Percentiles rank a stretch among this genome's conserved stretches.
phyloP scores from a whole-genome alignment of 192 early-diverging fungal species.

The Gryganskiella cystojenkinii region DNA sequence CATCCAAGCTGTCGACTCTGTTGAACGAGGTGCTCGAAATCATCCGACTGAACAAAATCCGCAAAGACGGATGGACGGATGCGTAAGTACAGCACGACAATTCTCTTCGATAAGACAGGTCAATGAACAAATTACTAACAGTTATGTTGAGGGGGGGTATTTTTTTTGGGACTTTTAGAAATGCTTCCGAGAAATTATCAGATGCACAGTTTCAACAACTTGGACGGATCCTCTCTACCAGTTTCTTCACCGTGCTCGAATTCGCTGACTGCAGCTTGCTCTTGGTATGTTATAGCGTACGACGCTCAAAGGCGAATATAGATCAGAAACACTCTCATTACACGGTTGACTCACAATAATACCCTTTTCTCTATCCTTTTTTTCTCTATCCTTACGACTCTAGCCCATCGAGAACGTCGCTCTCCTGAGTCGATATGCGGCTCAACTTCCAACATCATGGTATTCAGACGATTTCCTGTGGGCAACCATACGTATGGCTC shows the following conservation, averaged over 20 bases:
- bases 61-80: constrained; percentile 33
- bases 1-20: constrained; percentile 40
- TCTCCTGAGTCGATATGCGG: constrained; percentile 29
- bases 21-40: constrained; percentile 38
- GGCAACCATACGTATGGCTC: constrained; percentile 29
- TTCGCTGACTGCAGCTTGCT: constrained; percentile 26
- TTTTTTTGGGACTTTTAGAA: not conserved
- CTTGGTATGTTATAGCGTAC: constrained; percentile 18
- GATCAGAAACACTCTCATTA: not conserved
- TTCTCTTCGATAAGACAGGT: no score
- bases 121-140: no score
- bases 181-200: constrained; percentile 18
- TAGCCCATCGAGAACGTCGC: constrained; percentile 37
- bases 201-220: constrained; percentile 41
- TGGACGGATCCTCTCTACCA: constrained; percentile 34
- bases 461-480: constrained; percentile 41
- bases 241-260: constrained; percentile 40
- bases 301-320: not conserved
- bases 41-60: constrained; percentile 27
- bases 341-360: not conserved
- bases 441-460: constrained; percentile 39
- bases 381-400: not conserved
- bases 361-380: not conserved
- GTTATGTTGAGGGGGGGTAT: no score
- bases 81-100: constrained; percentile 43